Conservation (phyloP, 495 filamentous ascomycete genomes). For the Lophiostoma macrostomum region DNA sequence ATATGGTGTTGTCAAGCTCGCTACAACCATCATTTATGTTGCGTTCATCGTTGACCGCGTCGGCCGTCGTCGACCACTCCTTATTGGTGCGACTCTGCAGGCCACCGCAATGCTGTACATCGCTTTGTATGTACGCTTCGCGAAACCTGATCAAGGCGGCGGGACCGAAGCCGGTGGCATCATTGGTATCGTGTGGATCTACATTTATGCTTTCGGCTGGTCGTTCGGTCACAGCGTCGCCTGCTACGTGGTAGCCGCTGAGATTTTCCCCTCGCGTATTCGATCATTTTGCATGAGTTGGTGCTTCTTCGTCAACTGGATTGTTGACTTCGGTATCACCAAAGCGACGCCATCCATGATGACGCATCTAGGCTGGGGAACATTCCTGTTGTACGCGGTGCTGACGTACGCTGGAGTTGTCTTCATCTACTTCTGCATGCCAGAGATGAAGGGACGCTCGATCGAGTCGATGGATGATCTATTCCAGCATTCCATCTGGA, state of each 20-base stretch:
- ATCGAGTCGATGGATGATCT: slow-evolving; percentile 44
- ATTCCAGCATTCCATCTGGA: slow-evolving; percentile 40
- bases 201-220: slow-evolving; percentile 41
- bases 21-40: slow-evolving; percentile 23
- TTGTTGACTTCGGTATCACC: slow-evolving; percentile 20
- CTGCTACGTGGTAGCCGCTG: slow-evolving; percentile 38
- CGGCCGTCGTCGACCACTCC: slow-evolving; percentile 22
- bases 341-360: slow-evolving; percentile 18
- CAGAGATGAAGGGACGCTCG: slow-evolving; percentile 37
- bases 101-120: slow-evolving; percentile 27
- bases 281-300: slow-evolving; percentile 14
- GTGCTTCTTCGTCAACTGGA: slow-evolving; percentile 23
- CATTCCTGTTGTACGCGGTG: slow-evolving; percentile 36
- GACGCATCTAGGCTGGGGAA: slow-evolving; percentile 38
- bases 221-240: slow-evolving; percentile 38
- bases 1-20: slow-evolving; percentile 28
- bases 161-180: slow-evolving; percentile 34
- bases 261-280: slow-evolving; percentile 36
- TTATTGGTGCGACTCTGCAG: slow-evolving; percentile 24
- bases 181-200: slow-evolving; percentile 38
- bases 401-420: slow-evolving; percentile 36
- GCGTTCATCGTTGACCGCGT: slow-evolving; percentile 26
- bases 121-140: slow-evolving; percentile 28
- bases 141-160: slow-evolving; percentile 12
- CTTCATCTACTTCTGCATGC: slow-evolving; percentile 38